phyloP scores from a whole-genome alignment of 768 basidiomycete genomes.

The Dioszegia crocea region DNA sequence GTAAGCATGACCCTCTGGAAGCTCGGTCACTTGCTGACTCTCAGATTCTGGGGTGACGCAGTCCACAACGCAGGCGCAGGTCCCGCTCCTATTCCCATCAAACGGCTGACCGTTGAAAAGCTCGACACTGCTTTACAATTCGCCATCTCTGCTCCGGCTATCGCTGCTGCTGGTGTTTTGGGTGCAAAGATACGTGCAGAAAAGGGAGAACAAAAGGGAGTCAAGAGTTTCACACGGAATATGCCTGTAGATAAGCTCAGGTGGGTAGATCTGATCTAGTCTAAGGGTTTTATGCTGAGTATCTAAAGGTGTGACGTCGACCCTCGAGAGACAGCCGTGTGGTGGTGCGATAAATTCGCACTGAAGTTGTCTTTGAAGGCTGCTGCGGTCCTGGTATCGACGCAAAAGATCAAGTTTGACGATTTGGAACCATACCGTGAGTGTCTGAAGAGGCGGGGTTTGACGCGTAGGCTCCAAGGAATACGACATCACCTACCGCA shows the following conservation, averaged over 20 bases:
- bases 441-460: conserved; percentile 23
- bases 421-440: conserved; percentile 55
- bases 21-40: not conserved
- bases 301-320: conserved; percentile 56
- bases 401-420: conserved; percentile 11
- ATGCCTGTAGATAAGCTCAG: conserved; percentile 43
- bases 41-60: conserved; percentile 26
- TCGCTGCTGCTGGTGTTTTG: conserved; percentile 55
- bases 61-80: conserved; percentile 15
- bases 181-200: conserved; percentile 56
- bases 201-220: conserved; percentile 24
- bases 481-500: conserved; percentile 51
- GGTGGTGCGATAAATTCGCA: conserved; percentile 56
- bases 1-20: not conserved
- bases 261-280: conserved; percentile 5
- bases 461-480: conserved; percentile 51
- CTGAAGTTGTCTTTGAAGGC: conserved; percentile 58
- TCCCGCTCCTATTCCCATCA: conserved; percentile 53
- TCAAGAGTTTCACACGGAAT: conserved; percentile 59
- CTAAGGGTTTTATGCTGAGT: no score
- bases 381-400: conserved; percentile 52
- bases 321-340: conserved; percentile 56
- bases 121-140: conserved; percentile 56
- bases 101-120: conserved; percentile 54
- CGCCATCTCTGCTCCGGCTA: conserved; percentile 53